Percentiles rank a stretch among this genome's conserved stretches.
These are phyloP conservation scores for Celoporthe dispersa DNA, from an alignment of 2,329 filamentous ascomycete species.

Conservation along the genomic window DNA sequence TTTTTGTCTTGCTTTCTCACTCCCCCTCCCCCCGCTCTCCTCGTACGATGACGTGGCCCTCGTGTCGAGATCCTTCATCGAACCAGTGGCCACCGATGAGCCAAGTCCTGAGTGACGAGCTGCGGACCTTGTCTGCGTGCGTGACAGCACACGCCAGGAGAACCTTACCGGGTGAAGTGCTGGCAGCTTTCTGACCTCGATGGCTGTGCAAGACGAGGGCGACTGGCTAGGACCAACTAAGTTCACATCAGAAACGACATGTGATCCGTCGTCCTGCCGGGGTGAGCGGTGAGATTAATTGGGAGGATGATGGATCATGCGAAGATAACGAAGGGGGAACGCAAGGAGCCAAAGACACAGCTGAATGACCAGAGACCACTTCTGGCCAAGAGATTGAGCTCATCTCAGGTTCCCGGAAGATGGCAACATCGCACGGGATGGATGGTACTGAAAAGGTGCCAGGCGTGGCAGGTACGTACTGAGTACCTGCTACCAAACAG, in stretches of 20 bases:
- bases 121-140: neutral
- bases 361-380: neutral
- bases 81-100: neutral
- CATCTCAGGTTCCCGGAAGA: conserved; percentile 1
- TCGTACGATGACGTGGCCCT: neutral
- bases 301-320: conserved; percentile 2
- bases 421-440: neutral
- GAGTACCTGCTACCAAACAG: neutral
- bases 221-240: neutral
- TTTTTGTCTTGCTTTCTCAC: neutral
- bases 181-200: neutral
- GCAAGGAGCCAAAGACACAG: neutral
- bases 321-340: neutral
- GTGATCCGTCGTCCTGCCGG: neutral
- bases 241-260: neutral
- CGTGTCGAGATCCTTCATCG: conserved; percentile 1
- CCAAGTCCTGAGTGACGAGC: neutral
- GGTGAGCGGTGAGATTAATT: conserved; percentile 1
- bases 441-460: neutral
- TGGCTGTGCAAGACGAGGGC: neutral
- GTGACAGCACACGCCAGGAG: conserved; percentile 5
- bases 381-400: conserved; percentile 7
- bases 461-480: neutral
- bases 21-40: neutral
- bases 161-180: neutral